These are phyloP conservation scores for Ogataea henricii DNA, from an alignment of 805 yeast species.

Conservation along the genomic window DNA sequence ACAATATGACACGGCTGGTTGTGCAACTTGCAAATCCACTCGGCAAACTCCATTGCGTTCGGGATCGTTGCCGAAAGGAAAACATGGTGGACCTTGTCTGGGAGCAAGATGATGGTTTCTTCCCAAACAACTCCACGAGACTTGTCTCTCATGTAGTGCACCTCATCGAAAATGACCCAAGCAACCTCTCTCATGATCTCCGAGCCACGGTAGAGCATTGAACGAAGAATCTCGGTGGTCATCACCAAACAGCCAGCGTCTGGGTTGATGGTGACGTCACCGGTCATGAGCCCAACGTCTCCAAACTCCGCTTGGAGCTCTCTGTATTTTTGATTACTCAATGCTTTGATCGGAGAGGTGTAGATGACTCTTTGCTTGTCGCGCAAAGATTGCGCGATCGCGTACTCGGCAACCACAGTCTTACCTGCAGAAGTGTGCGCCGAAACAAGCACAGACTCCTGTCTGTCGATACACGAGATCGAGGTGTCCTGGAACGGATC, in stretches of 20 bases:
- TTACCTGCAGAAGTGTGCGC: slow-evolving; percentile 99
- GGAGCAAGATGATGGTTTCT: slow-evolving; percentile 92
- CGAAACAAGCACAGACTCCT: slow-evolving; percentile 92
- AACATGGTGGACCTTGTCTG: slow-evolving; percentile 94
- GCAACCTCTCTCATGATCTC: slow-evolving; percentile 99
- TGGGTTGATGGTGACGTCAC: slow-evolving; percentile 97
- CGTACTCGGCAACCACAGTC: slow-evolving; percentile 96
- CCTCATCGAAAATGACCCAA: slow-evolving; percentile 98
- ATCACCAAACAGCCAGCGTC: slow-evolving; percentile 97
- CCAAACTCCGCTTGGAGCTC: slow-evolving; percentile 91
- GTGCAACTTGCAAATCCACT: slow-evolving; percentile 96
- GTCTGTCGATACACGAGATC: slow-evolving; percentile 91
- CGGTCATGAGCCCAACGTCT: slow-evolving; percentile 98
- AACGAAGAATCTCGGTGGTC: slow-evolving; percentile 97
- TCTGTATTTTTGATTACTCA: slow-evolving; percentile 92
- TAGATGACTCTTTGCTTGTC: slow-evolving; percentile 92
- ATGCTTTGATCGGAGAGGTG: slow-evolving; percentile 93
- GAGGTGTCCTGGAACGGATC: slow-evolving; percentile 99
- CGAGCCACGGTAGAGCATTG: slow-evolving; percentile 96
- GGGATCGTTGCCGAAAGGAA: slow-evolving; percentile 96
- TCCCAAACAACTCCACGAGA: slow-evolving; percentile 99
- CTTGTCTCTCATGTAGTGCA: slow-evolving; percentile 97
- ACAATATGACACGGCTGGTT: slow-evolving; percentile 98
- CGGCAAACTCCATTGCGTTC: slow-evolving; percentile 97
- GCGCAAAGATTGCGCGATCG: slow-evolving; percentile 91